These are phyloP conservation scores for Krasilnikovozyma curviuscula DNA, from an alignment of 768 basidiomycete genomes.

Conservation along the genomic window DNA sequence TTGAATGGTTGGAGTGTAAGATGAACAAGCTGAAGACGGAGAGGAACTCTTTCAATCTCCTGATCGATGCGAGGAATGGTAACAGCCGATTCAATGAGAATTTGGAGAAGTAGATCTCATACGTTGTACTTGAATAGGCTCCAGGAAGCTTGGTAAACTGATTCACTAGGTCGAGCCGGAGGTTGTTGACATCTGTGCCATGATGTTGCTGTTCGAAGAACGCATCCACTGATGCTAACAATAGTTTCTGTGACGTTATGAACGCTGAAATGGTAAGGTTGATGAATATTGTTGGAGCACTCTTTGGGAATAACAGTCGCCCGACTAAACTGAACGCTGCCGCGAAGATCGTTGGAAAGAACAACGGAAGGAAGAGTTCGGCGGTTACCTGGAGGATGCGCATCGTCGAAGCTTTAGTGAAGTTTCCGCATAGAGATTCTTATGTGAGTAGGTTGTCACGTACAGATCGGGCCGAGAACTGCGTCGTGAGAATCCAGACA, in stretches of 20 bases:
- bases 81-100: slow-evolving; percentile 1
- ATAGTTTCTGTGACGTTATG: slow-evolving; percentile 7
- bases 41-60: background rate
- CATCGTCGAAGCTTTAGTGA: too few species aligned
- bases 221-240: slow-evolving; percentile 5
- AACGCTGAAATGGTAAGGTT: slow-evolving; percentile 1
- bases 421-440: background rate
- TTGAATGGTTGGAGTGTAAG: background rate
- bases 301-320: slow-evolving; percentile 7
- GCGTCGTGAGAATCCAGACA: slow-evolving; percentile 2
- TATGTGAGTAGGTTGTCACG: background rate
- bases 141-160: background rate
- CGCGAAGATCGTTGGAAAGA: slow-evolving; percentile 9
- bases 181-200: background rate
- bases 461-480: background rate
- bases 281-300: slow-evolving; percentile 3
- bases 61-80: slow-evolving; percentile 4
- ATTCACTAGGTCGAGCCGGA: background rate
- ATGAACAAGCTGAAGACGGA: slow-evolving; percentile 5
- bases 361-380: slow-evolving; percentile 1
- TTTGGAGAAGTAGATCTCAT: background rate
- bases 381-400: background rate
- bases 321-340: background rate
- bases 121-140: background rate
- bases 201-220: background rate